Evolutionary conservation across 176 grass and related monocot genomes (phyloP).

Genomic region (Aechmea fasciata): DNA sequence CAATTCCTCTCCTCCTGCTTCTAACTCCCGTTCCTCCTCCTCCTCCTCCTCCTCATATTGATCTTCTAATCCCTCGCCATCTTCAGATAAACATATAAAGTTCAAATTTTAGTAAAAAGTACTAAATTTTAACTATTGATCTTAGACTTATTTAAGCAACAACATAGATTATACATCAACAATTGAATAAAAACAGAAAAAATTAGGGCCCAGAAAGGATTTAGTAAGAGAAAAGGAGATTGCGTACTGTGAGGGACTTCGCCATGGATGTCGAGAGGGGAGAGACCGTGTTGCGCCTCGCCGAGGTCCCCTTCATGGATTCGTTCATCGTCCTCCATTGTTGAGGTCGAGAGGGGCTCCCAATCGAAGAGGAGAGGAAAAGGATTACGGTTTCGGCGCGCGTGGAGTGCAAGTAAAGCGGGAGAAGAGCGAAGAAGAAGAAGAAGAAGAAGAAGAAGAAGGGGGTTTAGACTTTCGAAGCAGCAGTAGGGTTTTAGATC

Average conservation of each 20-base stretch:
- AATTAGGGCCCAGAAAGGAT: background rate
- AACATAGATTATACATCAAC: background rate
- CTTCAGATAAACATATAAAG: background rate
- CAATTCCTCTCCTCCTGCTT: constrained; percentile 34
- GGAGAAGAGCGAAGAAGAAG: background rate
- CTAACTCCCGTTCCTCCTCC: constrained; percentile 7
- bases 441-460: background rate
- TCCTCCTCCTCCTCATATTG: constrained; percentile 1
- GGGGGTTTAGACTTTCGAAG: background rate
- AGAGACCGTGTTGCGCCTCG: background rate
- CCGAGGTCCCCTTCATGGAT: background rate
- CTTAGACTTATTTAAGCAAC: background rate
- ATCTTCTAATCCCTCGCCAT: constrained; percentile 1
- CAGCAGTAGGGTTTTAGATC: background rate
- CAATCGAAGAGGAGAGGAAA: background rate
- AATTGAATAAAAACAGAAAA: background rate
- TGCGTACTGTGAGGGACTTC: background rate
- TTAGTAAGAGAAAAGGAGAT: background rate
- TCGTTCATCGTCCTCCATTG: background rate
- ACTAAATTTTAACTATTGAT: too few relatives aligned
- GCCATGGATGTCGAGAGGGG: background rate
- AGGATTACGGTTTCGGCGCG: background rate
- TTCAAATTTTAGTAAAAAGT: background rate
- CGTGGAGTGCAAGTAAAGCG: background rate
- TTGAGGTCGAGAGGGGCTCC: background rate